Evolutionary conservation across 768 basidiomycete genomes (phyloP), one percentile per base, ranked within the genome.

Genomic region (Russula ochroleuca): DNA sequence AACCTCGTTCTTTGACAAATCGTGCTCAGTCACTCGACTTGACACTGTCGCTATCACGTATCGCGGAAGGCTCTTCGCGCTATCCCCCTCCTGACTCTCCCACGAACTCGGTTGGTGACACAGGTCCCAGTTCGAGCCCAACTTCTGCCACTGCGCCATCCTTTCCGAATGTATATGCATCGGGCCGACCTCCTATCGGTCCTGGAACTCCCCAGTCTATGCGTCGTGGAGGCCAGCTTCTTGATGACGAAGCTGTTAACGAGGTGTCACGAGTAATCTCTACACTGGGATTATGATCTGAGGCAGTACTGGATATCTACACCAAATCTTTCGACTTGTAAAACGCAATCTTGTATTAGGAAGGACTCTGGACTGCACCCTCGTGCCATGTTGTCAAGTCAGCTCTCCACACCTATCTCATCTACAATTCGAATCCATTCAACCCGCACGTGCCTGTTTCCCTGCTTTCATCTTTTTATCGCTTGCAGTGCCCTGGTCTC

Each of bases 11-110:
- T 5, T 76, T 93, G 66, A 86, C 86, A 65, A 92, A 92, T 69
- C 88, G 93, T 19, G 93, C 93, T 0, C 93, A 95, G 72, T 92
- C 89, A 5, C 85, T 96, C 52, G 93, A 96, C 72, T 77, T 96
- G 67, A 92, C 90, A 0, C 85, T 85, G 68, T 93, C 92, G 7
- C 80, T 94, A 35, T 86, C 85, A n/a, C 86, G 85, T 59, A 91
- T 92, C 68, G 85, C 85, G 5, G 91, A 91, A 70, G 81, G 85
- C 21, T 75, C 79, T 31, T 79, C 85, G 59, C 78, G 82, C 57
- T 76, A 86, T 50, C 81, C 83, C 28, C 85, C 83, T 43, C 89
- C 90, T 1, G 89, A 91, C 55, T 93, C 90, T 1, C 90, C 90
- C 0, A 90, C 89, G 41, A 88, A 84, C 6, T 91, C 90, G 10